Percentiles rank a stretch among this genome's conserved stretches.
phyloP scores from a whole-genome alignment of 108 stramenopile species.

The Seminavis robusta region DNA sequence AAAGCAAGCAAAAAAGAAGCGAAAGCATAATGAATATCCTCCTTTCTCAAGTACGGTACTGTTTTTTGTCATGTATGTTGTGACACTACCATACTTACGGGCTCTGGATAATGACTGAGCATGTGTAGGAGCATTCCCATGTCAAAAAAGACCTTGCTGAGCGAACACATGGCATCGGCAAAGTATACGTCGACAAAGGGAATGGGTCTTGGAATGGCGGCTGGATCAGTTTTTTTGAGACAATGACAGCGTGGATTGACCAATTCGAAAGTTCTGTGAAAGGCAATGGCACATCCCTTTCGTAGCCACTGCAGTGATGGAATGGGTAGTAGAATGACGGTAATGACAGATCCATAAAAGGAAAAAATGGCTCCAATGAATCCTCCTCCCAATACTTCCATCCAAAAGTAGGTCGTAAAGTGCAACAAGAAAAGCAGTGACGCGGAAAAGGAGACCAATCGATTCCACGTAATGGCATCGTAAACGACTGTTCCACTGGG shows the following conservation, averaged over 20 bases:
- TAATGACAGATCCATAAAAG: slow-evolving; percentile 56
- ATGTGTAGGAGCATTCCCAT: slow-evolving; percentile 83
- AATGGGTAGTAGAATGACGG: slow-evolving; percentile 56
- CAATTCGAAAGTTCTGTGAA: slow-evolving; percentile 64
- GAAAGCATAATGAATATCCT: too few species aligned
- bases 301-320: slow-evolving; percentile 66
- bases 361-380: slow-evolving; percentile 71
- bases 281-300: slow-evolving; percentile 36
- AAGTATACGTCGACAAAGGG: slow-evolving; percentile 86
- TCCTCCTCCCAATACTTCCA: slow-evolving; percentile 50
- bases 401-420: slow-evolving; percentile 58
- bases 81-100: too few species aligned
- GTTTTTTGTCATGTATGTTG: too few species aligned
- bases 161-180: slow-evolving; percentile 83
- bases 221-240: slow-evolving; percentile 2
- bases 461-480: slow-evolving; percentile 45
- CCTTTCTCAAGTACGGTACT: too few species aligned
- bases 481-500: neutral
- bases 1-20: too few species aligned
- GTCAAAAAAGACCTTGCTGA: slow-evolving; percentile 86
- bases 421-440: slow-evolving; percentile 57
- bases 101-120: slow-evolving; percentile 77
- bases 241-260: slow-evolving; percentile 74
- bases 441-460: slow-evolving; percentile 51
- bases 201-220: slow-evolving; percentile 45